Conservation (phyloP, 228 moss, liverwort and hornwort species). For the Sphagnum fallax region DNA sequence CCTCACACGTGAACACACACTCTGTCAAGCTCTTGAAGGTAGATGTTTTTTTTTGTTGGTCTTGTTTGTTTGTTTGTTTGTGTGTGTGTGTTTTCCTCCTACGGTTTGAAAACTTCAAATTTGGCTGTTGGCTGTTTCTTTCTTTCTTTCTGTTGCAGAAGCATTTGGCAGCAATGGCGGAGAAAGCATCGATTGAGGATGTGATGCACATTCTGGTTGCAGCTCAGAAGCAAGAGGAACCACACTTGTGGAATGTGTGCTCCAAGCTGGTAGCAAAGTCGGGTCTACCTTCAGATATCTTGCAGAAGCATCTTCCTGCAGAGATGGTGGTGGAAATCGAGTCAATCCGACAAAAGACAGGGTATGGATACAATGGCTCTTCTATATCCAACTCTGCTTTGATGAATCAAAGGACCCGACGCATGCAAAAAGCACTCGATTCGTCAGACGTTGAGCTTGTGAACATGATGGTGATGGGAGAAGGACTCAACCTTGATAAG, state of each 20-base stretch:
- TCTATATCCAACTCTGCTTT: slow-evolving; percentile 17
- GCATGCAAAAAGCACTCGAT: slow-evolving; percentile 68
- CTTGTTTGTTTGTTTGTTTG: too few relatives aligned
- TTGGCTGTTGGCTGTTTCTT: too few relatives aligned
- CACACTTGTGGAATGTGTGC: slow-evolving; percentile 53
- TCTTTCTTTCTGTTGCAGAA: slow-evolving; percentile 18
- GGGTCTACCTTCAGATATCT: slow-evolving; percentile 36
- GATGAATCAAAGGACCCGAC: slow-evolving; percentile 43
- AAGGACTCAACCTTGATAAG: slow-evolving; percentile 59
- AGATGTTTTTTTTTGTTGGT: too few relatives aligned
- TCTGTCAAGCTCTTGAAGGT: too few relatives aligned
- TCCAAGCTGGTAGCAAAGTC: slow-evolving; percentile 63
- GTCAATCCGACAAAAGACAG: slow-evolving; percentile 36
- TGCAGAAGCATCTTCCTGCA: slow-evolving; percentile 40
- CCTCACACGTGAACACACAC: too few relatives aligned
- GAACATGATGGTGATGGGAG: slow-evolving; percentile 71
- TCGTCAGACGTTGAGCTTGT: slow-evolving; percentile 66
- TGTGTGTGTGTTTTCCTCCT: too few relatives aligned
- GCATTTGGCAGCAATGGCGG: slow-evolving; percentile 53
- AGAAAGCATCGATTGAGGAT: slow-evolving; percentile 61
- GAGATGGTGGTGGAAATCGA: slow-evolving; percentile 47
- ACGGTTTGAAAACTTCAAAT: too few relatives aligned
- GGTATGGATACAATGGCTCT: slow-evolving; percentile 24
- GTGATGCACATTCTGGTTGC: slow-evolving; percentile 65
- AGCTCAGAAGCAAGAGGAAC: slow-evolving; percentile 44